Evolutionary conservation across 345 rosid genomes (phyloP).

Genomic region (Linum lewisii): DNA sequence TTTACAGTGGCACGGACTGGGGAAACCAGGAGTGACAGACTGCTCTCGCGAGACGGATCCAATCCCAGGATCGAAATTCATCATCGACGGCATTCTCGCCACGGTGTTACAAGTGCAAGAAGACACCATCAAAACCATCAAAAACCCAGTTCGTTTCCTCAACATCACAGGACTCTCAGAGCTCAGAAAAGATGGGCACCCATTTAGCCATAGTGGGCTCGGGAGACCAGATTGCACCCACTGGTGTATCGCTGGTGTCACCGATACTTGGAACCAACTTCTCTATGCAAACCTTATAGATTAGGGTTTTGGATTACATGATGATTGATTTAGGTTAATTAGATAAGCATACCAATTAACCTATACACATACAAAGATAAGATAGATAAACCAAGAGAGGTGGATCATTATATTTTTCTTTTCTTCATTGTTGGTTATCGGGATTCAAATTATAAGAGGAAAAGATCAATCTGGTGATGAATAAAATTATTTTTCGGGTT

Average conservation of each 20-base stretch:
- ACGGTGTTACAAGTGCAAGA: slow-evolving; percentile 30
- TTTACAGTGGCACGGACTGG: slow-evolving; percentile 48
- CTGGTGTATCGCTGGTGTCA: slow-evolving; percentile 62
- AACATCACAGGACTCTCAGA: slow-evolving; percentile 57
- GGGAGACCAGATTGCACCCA: slow-evolving; percentile 65
- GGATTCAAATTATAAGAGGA: too few relatives aligned
- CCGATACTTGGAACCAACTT: slow-evolving; percentile 59
- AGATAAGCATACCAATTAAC: too few relatives aligned
- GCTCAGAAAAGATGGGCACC: slow-evolving; percentile 67
- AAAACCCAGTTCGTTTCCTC: slow-evolving; percentile 44
- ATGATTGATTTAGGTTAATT: too few relatives aligned
- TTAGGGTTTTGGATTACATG: not conserved
- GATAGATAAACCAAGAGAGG: too few relatives aligned
- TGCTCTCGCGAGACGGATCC: slow-evolving; percentile 38
- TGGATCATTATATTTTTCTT: too few relatives aligned
- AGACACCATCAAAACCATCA: slow-evolving; percentile 27
- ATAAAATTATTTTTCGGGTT: too few relatives aligned
- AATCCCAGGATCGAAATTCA: slow-evolving; percentile 30
- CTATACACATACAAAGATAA: too few relatives aligned
- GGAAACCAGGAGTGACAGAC: slow-evolving; percentile 38
- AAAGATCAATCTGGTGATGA: too few relatives aligned
- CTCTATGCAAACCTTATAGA: slow-evolving; percentile 29
- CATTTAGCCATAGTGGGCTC: slow-evolving; percentile 38
- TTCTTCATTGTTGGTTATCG: too few relatives aligned
- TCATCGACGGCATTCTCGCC: slow-evolving; percentile 22